Conservation (phyloP, 31 red algal species). For the Odonthalia washingtoniensis region DNA sequence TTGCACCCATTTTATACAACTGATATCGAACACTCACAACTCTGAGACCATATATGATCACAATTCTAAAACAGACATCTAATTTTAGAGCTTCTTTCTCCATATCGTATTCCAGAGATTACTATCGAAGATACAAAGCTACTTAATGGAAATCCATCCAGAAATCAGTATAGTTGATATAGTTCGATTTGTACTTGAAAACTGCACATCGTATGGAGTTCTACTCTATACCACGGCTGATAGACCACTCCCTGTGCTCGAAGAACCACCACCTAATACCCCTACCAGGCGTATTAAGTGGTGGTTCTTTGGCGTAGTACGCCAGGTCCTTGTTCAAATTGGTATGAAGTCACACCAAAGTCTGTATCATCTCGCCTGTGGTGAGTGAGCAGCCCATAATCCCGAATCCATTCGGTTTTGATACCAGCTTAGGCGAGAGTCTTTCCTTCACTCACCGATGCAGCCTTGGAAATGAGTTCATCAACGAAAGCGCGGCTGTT, state of each 20-base stretch:
- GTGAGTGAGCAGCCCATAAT: background rate
- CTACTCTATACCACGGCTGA: constrained; percentile 31
- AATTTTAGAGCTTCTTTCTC: background rate
- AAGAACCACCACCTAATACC: constrained; percentile 52
- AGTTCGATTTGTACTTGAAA: constrained; percentile 36
- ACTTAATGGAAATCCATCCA: constrained; percentile 29
- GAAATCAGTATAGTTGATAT: constrained; percentile 41
- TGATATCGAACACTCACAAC: background rate
- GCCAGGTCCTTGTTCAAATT: too few relatives aligned
- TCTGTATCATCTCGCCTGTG: background rate
- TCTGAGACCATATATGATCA: background rate
- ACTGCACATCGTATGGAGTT: constrained; percentile 5
- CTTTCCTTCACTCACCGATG: background rate
- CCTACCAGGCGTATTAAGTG: too few relatives aligned
- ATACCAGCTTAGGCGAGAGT: constrained; percentile 23
- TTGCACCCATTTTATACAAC: constrained; percentile 31
- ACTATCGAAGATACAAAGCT: background rate
- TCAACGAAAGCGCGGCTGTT: too few relatives aligned
- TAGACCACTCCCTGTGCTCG: constrained; percentile 34
- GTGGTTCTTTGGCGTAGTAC: too few relatives aligned
- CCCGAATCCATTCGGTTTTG: background rate
- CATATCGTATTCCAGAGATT: background rate
- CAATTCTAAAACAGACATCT: constrained; percentile 31
- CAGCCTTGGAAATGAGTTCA: background rate
- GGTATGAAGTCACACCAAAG: too few relatives aligned